Conservation (phyloP, 2,329 filamentous ascomycete genomes). For the Tolypocladium sp. region DNA sequence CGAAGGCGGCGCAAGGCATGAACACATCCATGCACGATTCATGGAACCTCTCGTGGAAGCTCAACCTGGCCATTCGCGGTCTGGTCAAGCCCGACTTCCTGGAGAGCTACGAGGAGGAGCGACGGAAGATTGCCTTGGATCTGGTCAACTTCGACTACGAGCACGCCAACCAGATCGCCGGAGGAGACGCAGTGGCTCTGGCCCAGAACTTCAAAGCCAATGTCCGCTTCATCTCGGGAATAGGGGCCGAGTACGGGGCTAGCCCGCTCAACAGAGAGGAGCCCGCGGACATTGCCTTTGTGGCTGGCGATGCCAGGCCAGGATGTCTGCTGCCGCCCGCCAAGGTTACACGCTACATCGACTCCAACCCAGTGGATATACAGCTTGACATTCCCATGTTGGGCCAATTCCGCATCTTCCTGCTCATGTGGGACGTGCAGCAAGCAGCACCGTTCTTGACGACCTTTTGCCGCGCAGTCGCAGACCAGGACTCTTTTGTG, state of each 20-base stretch:
- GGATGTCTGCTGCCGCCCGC: constrained; percentile 54
- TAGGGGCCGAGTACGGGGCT: constrained; percentile 52
- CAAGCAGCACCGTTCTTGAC: constrained; percentile 48
- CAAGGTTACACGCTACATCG: constrained; percentile 64
- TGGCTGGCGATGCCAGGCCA: constrained; percentile 40
- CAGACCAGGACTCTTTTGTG: constrained; percentile 42
- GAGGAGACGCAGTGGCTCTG: constrained; percentile 53
- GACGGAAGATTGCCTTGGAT: constrained; percentile 51
- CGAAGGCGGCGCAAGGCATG: constrained; percentile 61
- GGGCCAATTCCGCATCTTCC: constrained; percentile 68
- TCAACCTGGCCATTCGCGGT: constrained; percentile 44
- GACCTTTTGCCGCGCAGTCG: constrained; percentile 46
- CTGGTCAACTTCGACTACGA: constrained; percentile 51
- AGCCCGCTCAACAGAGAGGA: constrained; percentile 39
- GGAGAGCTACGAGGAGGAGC: constrained; percentile 53
- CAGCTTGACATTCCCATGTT: constrained; percentile 72
- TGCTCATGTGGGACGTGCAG: constrained; percentile 56
- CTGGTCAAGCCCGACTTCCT: constrained; percentile 46
- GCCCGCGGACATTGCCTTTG: constrained; percentile 24
- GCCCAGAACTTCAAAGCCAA: constrained; percentile 63
- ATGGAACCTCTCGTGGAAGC: constrained; percentile 49
- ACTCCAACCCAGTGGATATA: constrained; percentile 69
- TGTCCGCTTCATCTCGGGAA: constrained; percentile 63
- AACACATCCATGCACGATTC: constrained; percentile 55
- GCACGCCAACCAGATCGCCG: constrained; percentile 48